These are phyloP conservation scores for Eucalyptus caleyi DNA, from an alignment of 345 rosid species.

Conservation along the genomic window DNA sequence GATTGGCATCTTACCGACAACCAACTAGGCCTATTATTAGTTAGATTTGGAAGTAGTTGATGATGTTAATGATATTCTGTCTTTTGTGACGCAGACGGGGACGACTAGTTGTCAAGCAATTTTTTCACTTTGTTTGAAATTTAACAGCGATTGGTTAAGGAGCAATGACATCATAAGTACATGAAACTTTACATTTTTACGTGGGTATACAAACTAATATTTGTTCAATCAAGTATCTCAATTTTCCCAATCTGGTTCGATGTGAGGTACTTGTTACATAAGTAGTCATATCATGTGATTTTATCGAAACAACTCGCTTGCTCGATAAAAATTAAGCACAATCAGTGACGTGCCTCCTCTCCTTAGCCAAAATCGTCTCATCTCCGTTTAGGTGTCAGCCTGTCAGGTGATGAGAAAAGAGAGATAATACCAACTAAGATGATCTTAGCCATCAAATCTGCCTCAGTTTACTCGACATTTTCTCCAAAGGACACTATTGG, in stretches of 20 bases:
- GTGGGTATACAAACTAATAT: not conserved
- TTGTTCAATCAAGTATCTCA: not conserved
- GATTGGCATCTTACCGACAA: not conserved
- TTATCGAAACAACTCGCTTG: fast-evolving
- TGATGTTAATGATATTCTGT: not conserved
- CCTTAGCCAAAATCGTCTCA: not conserved
- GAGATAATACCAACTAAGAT: not conserved
- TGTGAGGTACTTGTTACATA: not conserved
- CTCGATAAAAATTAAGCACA: not conserved
- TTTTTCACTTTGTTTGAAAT: not conserved
- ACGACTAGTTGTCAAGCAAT: not conserved
- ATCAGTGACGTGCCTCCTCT: not conserved
- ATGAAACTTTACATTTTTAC: not conserved
- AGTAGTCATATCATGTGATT: not conserved
- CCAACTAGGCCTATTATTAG: not conserved
- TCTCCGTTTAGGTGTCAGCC: not conserved
- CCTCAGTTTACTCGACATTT: fast-evolving
- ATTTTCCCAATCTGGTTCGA: not conserved
- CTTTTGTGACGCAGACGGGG: not conserved
- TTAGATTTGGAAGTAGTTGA: not conserved
- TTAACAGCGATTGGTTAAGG: not conserved
- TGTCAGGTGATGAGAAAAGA: not conserved
- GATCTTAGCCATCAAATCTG: not conserved
- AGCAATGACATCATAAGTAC: not conserved
- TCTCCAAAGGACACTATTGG: not conserved